Percentiles rank a stretch among this genome's conserved stretches.
Evolutionary conservation across 331 rosid species (phyloP).

Genomic region (Ulmus americana): DNA sequence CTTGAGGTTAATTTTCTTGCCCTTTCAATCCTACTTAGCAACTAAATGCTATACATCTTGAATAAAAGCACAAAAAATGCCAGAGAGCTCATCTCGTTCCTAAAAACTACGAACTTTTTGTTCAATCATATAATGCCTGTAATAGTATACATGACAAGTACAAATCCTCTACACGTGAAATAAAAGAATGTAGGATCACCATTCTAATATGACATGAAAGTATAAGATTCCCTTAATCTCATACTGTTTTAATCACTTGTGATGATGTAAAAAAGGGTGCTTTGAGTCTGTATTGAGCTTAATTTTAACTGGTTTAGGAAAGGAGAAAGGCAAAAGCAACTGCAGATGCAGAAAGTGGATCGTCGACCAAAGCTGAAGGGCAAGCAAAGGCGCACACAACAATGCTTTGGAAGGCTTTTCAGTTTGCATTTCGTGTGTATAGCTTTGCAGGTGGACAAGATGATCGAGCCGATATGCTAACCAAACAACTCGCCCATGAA

Average conservation of each 20-base stretch:
- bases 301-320: slow-evolving; percentile 18
- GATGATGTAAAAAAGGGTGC: too few relatives aligned
- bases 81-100: neutral
- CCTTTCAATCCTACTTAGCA: neutral
- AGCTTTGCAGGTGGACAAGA: slow-evolving; percentile 46
- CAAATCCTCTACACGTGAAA: too few relatives aligned
- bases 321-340: slow-evolving; percentile 14
- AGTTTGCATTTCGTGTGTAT: slow-evolving; percentile 40
- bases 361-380: slow-evolving; percentile 12
- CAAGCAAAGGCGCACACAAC: slow-evolving; percentile 10
- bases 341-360: neutral
- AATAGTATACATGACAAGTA: too few relatives aligned
- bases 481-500: slow-evolving; percentile 29
- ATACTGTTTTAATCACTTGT: too few relatives aligned
- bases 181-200: too few relatives aligned
- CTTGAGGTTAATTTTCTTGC: slow-evolving; percentile 24
- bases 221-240: too few relatives aligned
- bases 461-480: slow-evolving; percentile 36
- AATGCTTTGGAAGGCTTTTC: slow-evolving; percentile 40
- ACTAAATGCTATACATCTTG: neutral
- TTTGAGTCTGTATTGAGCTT: too few relatives aligned
- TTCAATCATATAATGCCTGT: too few relatives aligned
- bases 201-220: too few relatives aligned
- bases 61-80: neutral
- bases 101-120: too few relatives aligned